phyloP scores from a whole-genome alignment of 805 yeast genomes.

The Candida quercuum region DNA sequence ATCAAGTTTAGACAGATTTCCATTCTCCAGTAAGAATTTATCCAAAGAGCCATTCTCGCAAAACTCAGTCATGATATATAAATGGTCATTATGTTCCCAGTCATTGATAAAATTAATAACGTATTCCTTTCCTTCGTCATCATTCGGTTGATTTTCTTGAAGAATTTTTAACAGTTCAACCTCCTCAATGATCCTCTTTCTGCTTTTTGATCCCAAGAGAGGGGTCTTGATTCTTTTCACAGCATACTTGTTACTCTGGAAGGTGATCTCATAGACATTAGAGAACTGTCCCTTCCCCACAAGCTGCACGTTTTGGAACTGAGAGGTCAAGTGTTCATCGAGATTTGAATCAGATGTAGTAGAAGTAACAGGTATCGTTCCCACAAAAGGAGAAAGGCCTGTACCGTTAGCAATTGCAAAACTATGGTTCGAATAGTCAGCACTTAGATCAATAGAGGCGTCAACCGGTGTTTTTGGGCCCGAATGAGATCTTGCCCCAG shows the following conservation, averaged over 20 bases:
- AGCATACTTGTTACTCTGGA: conserved; percentile 65
- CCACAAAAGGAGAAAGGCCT: conserved; percentile 11
- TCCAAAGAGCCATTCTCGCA: conserved; percentile 93
- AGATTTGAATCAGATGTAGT: conserved; percentile 11
- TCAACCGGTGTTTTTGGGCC: conserved; percentile 27
- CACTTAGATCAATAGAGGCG: conserved; percentile 14
- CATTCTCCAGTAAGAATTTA: conserved; percentile 71
- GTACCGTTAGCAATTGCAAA: conserved; percentile 16
- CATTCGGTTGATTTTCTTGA: conserved; percentile 33
- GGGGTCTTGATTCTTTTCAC: conserved; percentile 81
- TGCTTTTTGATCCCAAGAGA: conserved; percentile 49
- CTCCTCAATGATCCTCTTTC: conserved; percentile 63
- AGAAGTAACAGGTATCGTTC: conserved; percentile 17
- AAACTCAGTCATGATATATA: conserved; percentile 89
- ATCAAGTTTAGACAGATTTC: conserved; percentile 72
- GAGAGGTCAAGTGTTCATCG: conserved; percentile 41
- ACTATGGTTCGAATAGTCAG: conserved; percentile 17
- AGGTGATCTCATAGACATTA: conserved; percentile 75
- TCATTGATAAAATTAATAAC: conserved; percentile 75
- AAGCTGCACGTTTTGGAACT: conserved; percentile 56
- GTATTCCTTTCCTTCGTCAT: conserved; percentile 67
- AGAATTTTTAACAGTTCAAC: conserved; percentile 57
- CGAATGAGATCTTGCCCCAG: conserved; percentile 13
- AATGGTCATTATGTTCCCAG: conserved; percentile 74
- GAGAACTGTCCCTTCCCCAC: conserved; percentile 90